Evolutionary conservation across 2,329 filamentous ascomycete species (phyloP).

Genomic region (Pseudocercospora macadamiae): DNA sequence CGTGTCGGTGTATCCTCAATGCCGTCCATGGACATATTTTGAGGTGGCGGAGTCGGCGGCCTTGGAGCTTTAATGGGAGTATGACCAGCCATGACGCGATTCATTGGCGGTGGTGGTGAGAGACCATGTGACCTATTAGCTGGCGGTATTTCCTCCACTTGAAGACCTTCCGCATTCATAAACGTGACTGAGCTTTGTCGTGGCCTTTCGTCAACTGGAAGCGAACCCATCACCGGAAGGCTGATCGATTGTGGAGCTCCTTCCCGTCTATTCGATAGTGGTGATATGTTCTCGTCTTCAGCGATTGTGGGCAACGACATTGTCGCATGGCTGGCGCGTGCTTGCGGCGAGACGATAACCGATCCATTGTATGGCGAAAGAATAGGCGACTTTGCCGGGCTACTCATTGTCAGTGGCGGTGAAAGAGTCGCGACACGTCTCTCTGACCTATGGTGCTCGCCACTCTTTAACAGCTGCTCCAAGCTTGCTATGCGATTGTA

Average conservation of each 20-base stretch:
- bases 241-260: constrained; percentile 32
- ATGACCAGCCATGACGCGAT: constrained; percentile 38
- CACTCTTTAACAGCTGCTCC: constrained; percentile 38
- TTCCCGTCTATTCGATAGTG: constrained; percentile 30
- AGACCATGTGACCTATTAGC: constrained; percentile 27
- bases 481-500: constrained; percentile 39
- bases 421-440: not conserved
- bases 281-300: constrained; percentile 36
- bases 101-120: constrained; percentile 37
- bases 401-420: constrained; percentile 22
- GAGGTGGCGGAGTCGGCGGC: constrained; percentile 33
- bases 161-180: constrained; percentile 29
- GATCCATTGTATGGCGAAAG: constrained; percentile 32
- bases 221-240: constrained; percentile 23
- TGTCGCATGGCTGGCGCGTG: constrained; percentile 10
- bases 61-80: constrained; percentile 38
- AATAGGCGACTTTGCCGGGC: constrained; percentile 41
- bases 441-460: constrained; percentile 39
- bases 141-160: constrained; percentile 39
- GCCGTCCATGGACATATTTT: constrained; percentile 31
- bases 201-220: constrained; percentile 20
- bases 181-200: constrained; percentile 30
- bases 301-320: constrained; percentile 37
- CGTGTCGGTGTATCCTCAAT: constrained; percentile 42
- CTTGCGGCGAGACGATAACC: constrained; percentile 24